A percentile compares a stretch with the other conserved stretches of the same genome.
These are phyloP conservation scores for Fusarium sp. DNA, from an alignment of 2,329 filamentous ascomycete species.

Conservation along the genomic window DNA sequence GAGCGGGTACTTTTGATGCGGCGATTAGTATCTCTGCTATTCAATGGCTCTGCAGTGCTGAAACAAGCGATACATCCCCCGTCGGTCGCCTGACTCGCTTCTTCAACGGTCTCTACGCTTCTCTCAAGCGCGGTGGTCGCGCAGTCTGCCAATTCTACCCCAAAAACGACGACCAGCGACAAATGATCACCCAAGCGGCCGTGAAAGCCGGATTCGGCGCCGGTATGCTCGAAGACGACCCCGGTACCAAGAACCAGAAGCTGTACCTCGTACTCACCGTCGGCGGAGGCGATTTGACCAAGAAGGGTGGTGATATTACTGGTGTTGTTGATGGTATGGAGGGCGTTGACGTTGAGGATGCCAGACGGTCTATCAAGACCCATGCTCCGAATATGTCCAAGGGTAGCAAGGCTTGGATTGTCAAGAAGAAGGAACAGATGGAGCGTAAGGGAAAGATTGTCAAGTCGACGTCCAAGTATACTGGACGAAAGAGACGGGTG, in stretches of 20 bases:
- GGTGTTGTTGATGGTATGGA: constrained; percentile 91
- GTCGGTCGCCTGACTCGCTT: constrained; percentile 83
- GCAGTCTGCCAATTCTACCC: constrained; percentile 99
- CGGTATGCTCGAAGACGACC: constrained; percentile 93
- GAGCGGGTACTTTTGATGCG: constrained; percentile 91
- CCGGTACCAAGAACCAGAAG: constrained; percentile 95
- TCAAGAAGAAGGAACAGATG: constrained; percentile 92
- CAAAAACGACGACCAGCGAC: constrained; percentile 90
- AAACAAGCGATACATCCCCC: constrained; percentile 84
- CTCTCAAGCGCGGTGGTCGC: constrained; percentile 82
- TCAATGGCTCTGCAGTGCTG: constrained; percentile 99
- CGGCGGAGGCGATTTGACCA: constrained; percentile 67
- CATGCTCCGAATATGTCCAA: constrained; percentile 69
- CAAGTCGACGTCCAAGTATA: constrained; percentile 92
- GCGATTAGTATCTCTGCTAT: constrained; percentile 95
- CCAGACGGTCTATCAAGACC: constrained; percentile 62
- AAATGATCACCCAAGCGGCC: constrained; percentile 91
- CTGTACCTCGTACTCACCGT: constrained; percentile 96
- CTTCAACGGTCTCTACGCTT: constrained; percentile 91
- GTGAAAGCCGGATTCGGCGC: constrained; percentile 96
- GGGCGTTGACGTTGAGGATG: constrained; percentile 83
- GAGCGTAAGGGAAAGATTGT: constrained; percentile 94
- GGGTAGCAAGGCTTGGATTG: constrained; percentile 85
- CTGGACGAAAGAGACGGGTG: constrained; percentile 84
- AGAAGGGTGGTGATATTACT: constrained; percentile 81